phyloP scores from a whole-genome alignment of 345 rosid species.

The Psidium guajava region DNA sequence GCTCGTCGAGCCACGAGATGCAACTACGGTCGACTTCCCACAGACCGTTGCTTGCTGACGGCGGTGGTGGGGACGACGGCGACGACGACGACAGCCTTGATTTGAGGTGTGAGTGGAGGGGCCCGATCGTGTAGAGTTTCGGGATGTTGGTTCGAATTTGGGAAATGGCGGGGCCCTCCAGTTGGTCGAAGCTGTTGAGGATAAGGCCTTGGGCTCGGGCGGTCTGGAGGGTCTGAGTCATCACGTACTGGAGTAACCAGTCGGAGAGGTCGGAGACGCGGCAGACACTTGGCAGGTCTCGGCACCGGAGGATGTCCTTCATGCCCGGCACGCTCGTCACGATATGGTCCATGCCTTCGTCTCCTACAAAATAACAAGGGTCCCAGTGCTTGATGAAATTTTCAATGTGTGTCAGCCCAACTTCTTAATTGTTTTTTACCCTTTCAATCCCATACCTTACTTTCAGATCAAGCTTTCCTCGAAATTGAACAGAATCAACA shows the following conservation, averaged over 20 bases:
- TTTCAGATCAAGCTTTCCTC: neutral
- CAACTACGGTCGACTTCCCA: conserved; percentile 28
- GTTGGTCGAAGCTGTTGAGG: conserved; percentile 56
- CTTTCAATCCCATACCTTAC: neutral
- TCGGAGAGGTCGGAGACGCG: conserved; percentile 10
- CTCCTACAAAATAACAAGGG: conserved; percentile 4
- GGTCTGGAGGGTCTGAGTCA: conserved; percentile 14
- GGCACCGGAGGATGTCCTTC: conserved; percentile 25
- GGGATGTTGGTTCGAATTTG: conserved; percentile 25
- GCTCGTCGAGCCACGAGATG: conserved; percentile 33
- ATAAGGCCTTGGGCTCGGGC: conserved; percentile 32
- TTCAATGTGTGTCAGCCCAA: neutral
- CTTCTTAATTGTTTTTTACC: neutral
- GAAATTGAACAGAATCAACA: neutral
- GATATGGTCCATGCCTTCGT: conserved; percentile 32
- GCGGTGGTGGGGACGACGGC: neutral
- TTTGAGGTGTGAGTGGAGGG: conserved; percentile 30
- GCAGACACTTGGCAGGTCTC: conserved; percentile 46
- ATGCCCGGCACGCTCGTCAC: conserved; percentile 28
- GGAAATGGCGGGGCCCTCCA: conserved; percentile 38
- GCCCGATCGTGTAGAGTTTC: conserved; percentile 42
- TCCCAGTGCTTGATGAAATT: neutral
- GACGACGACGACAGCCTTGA: conserved; percentile 4
- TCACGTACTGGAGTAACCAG: neutral
- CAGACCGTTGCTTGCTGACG: conserved; percentile 6